A percentile compares a stretch with the other conserved stretches of the same genome.
phyloP scores from a whole-genome alignment of 495 filamentous ascomycete genomes.

The Glonium stellatum region DNA sequence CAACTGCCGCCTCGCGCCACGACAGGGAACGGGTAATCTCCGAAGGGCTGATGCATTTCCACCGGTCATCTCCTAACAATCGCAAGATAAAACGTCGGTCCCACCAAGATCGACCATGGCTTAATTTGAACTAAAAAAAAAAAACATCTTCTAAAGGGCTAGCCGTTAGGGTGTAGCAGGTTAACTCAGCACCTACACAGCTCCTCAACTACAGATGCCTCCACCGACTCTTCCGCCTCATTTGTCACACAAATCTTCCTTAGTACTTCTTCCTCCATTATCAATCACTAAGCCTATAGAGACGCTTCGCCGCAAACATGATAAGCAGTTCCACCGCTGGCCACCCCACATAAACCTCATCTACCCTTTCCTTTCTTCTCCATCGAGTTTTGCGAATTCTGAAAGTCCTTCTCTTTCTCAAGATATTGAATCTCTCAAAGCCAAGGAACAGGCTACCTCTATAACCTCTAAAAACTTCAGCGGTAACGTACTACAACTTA shows the following conservation, averaged over 20 bases:
- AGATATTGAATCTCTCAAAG: not conserved
- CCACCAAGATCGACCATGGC: no score
- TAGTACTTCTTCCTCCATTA: conserved; percentile 22
- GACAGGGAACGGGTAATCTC: no score
- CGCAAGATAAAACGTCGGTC: no score
- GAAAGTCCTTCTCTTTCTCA: not conserved
- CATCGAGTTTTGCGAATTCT: not conserved
- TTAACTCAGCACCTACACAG: not conserved
- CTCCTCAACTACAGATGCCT: not conserved
- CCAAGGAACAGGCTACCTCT: no score
- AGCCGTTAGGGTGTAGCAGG: no score
- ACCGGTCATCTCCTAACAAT: no score
- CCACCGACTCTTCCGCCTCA: conserved; percentile 7
- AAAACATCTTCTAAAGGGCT: not conserved
- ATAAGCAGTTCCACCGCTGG: conserved; percentile 17
- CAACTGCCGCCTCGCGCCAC: no score
- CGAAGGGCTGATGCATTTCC: no score
- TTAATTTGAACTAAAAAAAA: no score
- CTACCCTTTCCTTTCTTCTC: conserved; percentile 19
- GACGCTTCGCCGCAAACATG: conserved; percentile 7
- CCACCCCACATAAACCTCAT: conserved; percentile 25
- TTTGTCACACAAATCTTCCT: conserved; percentile 18
- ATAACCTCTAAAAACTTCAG: no score
- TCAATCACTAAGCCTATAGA: conserved; percentile 15
- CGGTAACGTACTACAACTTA: no score